Conservation (phyloP, 768 basidiomycete genomes). For the Mycena leptocephala region DNA sequence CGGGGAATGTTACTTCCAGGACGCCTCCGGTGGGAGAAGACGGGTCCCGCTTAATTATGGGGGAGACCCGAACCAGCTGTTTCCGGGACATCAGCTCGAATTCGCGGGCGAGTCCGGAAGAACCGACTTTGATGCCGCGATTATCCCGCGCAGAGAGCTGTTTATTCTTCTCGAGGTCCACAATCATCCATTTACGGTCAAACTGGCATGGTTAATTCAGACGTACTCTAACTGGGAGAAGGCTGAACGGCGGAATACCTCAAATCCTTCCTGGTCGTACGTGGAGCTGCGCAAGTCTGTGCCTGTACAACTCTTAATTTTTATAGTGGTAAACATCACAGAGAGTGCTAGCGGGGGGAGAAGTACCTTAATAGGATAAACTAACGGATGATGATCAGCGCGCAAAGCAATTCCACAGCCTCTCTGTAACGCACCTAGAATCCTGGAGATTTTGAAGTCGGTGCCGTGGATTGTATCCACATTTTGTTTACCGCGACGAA, state of each 20-base stretch:
- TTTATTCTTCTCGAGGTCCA: conserved; percentile 39
- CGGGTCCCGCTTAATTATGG: conserved; percentile 24
- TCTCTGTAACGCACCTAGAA: conserved; percentile 12
- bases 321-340: background rate
- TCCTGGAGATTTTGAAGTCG: conserved; percentile 26
- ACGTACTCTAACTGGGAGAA: background rate
- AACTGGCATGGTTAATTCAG: background rate
- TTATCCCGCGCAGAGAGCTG: conserved; percentile 38
- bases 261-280: conserved; percentile 36
- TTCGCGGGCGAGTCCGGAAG: background rate
- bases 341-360: no score
- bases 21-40: conserved; percentile 32
- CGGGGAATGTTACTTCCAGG: conserved; percentile 32
- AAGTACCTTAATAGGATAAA: conserved; percentile 39
- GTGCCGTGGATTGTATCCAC: conserved; percentile 26
- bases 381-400: background rate
- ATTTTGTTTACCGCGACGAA: background rate
- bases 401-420: no score
- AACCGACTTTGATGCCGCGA: conserved; percentile 35
- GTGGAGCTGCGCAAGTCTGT: conserved; percentile 24
- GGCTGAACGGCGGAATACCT: background rate
- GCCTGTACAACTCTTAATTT: conserved; percentile 33
- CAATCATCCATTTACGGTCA: conserved; percentile 38
- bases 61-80: conserved; percentile 34
- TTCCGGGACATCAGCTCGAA: background rate